A percentile compares a stretch with the other conserved stretches of the same genome.
These are phyloP conservation scores for Petunia hybrid DNA, from an alignment of 305 asterid species.

Conservation along the genomic window DNA sequence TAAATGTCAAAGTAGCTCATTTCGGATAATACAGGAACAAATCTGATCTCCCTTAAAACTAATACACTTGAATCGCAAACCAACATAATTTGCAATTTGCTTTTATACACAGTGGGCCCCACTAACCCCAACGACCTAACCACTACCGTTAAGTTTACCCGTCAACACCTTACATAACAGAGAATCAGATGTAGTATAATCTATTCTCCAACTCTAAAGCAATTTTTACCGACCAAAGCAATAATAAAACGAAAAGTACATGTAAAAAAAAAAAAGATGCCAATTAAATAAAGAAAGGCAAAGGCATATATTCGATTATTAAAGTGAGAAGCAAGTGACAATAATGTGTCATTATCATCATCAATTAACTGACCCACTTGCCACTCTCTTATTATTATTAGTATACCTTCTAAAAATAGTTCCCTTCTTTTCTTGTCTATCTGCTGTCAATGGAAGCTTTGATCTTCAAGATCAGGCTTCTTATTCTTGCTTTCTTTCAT, in stretches of 20 bases:
- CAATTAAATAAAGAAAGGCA: background rate
- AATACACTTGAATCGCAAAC: too few species aligned
- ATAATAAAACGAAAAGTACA: background rate
- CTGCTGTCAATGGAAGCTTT: slow-evolving; percentile 40
- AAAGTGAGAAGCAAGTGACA: slow-evolving; percentile 20
- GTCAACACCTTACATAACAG: background rate
- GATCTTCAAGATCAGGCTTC: slow-evolving; percentile 55
- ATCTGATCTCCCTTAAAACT: too few species aligned
- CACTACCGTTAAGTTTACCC: slow-evolving; percentile 13
- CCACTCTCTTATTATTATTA: background rate
- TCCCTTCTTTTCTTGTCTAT: background rate
- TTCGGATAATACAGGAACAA: too few species aligned
- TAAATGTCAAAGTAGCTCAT: too few species aligned
- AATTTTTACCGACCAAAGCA: background rate
- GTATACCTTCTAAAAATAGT: background rate
- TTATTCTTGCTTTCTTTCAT: slow-evolving; percentile 61
- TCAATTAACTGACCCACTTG: slow-evolving; percentile 26
- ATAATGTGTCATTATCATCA: slow-evolving; percentile 24
- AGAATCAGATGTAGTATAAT: background rate
- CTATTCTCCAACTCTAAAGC: background rate
- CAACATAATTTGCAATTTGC: too few species aligned
- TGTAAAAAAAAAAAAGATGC: background rate
- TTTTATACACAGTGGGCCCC: too few species aligned
- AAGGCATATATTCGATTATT: slow-evolving; percentile 22
- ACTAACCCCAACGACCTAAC: background rate